Evolutionary conservation across 2,329 filamentous ascomycete species (phyloP).

Genomic region (Cadophora gregata): DNA sequence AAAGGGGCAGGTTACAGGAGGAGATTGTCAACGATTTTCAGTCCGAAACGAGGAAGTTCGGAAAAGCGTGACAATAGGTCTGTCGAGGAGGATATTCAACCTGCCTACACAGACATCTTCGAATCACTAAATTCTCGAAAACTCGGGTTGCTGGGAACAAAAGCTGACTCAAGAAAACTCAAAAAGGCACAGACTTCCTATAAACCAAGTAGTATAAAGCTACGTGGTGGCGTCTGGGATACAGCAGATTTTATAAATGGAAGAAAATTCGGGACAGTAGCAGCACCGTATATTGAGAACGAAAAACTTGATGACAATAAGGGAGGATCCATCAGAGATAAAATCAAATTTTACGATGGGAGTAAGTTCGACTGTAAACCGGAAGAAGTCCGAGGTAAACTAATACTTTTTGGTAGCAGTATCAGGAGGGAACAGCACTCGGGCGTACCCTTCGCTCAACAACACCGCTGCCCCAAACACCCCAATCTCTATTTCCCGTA

Average conservation of each 20-base stretch:
- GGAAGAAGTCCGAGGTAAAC: neutral
- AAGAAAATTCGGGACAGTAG: constrained; percentile 4
- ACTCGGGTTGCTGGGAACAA: neutral
- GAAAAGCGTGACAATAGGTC: constrained; percentile 20
- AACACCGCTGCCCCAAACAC: constrained; percentile 11
- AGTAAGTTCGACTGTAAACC: constrained; percentile 19
- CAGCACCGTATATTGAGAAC: constrained; percentile 20
- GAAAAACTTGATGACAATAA: constrained; percentile 20
- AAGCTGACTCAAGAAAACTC: neutral
- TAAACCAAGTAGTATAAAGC: constrained; percentile 17
- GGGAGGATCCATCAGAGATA: constrained; percentile 34
- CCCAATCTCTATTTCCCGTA: constrained; percentile 13
- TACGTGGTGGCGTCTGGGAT: constrained; percentile 7
- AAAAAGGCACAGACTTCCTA: constrained; percentile 16
- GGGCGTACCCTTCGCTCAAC: constrained; percentile 16
- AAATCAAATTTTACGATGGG: constrained; percentile 39
- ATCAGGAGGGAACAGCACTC: constrained; percentile 23
- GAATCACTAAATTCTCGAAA: neutral
- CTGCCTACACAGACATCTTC: constrained; percentile 14
- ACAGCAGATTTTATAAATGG: neutral
- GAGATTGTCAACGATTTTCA: constrained; percentile 34
- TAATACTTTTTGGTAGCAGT: constrained; percentile 24
- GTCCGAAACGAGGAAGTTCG: constrained; percentile 17
- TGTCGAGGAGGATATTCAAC: constrained; percentile 11
- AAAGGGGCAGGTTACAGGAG: constrained; percentile 17